Base-by-base conservation (phyloP, 2,329 filamentous ascomycete species). In the Rhytidhysteron rufulum region DNA sequence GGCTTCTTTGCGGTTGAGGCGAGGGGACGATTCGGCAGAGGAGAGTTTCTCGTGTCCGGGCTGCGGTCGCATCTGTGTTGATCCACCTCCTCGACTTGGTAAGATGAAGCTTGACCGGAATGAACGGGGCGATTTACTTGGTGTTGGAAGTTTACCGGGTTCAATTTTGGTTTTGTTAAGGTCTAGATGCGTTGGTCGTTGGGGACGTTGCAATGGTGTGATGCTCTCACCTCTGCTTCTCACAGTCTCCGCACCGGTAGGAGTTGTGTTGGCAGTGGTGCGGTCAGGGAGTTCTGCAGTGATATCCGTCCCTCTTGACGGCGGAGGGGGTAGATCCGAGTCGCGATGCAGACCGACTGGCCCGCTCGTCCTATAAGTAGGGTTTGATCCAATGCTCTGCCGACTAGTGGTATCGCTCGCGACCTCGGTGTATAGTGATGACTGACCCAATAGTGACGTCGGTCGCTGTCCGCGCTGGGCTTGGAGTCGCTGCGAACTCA, bases 401-500 rank as follows among this genome's bases (percentile, higher is more conserved):
- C 64, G 61, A 51, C 55, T 50, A n/a, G 42, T 51, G n/a, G 48
- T 43, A 30, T 66, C 63, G 43, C 42, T 55, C 7, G 53, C 43
- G 31, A 55, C 54, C 40, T 61, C 58, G 20, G 54, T 48, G 39
- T 62, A 60, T 25, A 65, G 49, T 20, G 60, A 60, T 37, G 48
- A 47, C 18, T 59, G 58, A 37, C 59, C 63, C 31, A 64, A 57
- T 15, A 63, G 46, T 18, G 62, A 65, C 20, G 58, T 66, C 27
- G 72, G 75, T 34, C 72, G 72, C 51, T 73, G 79, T 48, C 83
- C 82, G 63, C 91, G 78, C 67, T 97, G 93, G 40, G 89, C 89
- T 68, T 97, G 91, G 37, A 97, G 73, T 62, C 88, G 85, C 63
- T 95, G 89, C 18, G 91, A 95, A 69, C 90, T 97, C 88, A 98